Evolutionary conservation across 2,329 filamentous ascomycete species (phyloP).

Genomic region (Sclerotinia borealis): DNA sequence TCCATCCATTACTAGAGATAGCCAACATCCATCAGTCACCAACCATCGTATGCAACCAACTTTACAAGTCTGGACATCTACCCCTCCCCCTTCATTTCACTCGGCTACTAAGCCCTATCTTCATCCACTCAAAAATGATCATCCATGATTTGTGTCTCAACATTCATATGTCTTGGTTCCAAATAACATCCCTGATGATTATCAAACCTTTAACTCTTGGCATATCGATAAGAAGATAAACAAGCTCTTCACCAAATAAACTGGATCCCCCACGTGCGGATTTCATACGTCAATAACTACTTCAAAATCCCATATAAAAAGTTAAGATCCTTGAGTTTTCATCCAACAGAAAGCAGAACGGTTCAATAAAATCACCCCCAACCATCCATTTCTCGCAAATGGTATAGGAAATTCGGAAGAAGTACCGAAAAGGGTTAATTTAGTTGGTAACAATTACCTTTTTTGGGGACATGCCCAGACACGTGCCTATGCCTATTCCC

Average conservation of each 20-base stretch:
- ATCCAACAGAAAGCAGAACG: neutral
- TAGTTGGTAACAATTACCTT: neutral
- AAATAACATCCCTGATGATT: neutral
- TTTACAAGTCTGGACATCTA: neutral
- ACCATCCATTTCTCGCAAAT: neutral
- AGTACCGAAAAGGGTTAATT: neutral
- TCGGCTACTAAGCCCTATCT: slow-evolving; percentile 8
- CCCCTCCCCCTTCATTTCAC: neutral
- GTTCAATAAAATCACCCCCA: neutral
- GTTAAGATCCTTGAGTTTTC: neutral
- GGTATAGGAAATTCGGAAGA: neutral
- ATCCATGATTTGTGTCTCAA: neutral
- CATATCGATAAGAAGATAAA: slow-evolving; percentile 10
- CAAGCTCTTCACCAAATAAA: neutral
- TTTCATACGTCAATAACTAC: neutral
- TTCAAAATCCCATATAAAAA: slow-evolving; percentile 3
- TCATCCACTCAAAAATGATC: neutral
- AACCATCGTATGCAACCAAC: neutral
- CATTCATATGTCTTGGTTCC: neutral
- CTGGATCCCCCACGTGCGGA: slow-evolving; percentile 2
- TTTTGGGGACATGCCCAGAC: slow-evolving; percentile 7
- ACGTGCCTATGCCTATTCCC: slow-evolving; percentile 4
- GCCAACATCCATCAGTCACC: neutral
- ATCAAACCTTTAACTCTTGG: slow-evolving; percentile 4
- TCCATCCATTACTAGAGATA: neutral